Percentiles rank a stretch among this genome's conserved stretches.
Evolutionary conservation across 1,284 basidiomycete genomes (phyloP).

Genomic region (Salmacisia buchloeana): DNA sequence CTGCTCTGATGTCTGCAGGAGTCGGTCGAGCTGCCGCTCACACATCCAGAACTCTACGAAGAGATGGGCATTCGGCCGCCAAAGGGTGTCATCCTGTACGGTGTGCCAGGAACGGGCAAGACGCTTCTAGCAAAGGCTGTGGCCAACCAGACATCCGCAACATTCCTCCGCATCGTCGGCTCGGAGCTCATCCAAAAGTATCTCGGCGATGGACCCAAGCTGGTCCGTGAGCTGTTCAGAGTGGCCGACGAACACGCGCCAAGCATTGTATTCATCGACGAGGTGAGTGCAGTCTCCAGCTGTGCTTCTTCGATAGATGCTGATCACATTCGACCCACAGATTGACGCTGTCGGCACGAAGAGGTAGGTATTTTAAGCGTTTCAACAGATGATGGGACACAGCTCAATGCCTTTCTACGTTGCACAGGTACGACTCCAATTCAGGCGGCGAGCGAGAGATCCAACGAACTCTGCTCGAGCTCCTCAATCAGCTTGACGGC

Average conservation of each 20-base stretch:
- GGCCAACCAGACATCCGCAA: conserved; percentile 97
- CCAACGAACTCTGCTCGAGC: conserved; percentile 53
- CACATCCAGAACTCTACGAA: conserved; percentile 96
- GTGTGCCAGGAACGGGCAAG: conserved; percentile 97
- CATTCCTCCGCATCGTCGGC: conserved; percentile 94
- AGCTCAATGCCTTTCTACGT: background rate
- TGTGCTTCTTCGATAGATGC: background rate
- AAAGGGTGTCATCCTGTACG: conserved; percentile 98
- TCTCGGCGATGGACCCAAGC: conserved; percentile 73
- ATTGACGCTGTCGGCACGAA: conserved; percentile 55
- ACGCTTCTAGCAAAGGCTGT: conserved; percentile 97
- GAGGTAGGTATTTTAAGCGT: conserved; percentile 29
- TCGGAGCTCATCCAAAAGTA: conserved; percentile 99
- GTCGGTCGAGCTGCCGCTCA: conserved; percentile 94
- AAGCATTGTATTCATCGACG: conserved; percentile 55
- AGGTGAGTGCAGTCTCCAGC: conserved; percentile 16
- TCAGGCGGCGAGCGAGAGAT: conserved; percentile 55
- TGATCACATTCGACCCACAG: background rate
- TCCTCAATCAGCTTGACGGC: conserved; percentile 76
- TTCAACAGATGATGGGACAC: background rate
- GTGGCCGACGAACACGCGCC: conserved; percentile 54
- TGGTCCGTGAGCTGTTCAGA: conserved; percentile 54
- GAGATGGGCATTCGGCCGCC: conserved; percentile 99
- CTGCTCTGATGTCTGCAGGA: conserved; percentile 59
- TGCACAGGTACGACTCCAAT: conserved; percentile 52